phyloP scores from a whole-genome alignment of 345 rosid species.

The Arabis alpina region DNA sequence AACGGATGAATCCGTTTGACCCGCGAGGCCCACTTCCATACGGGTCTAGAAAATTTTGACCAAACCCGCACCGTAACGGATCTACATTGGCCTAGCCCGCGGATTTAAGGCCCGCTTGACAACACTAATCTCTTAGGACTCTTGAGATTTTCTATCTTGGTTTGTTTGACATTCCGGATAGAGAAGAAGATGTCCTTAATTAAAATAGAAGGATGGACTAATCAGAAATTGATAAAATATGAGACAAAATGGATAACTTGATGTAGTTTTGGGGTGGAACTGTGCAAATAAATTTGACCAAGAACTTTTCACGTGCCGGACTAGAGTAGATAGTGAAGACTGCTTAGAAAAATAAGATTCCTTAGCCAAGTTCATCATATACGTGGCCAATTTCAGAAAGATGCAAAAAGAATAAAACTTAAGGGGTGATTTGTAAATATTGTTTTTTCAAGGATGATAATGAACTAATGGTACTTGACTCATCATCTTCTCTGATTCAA shows the following conservation, averaged over 20 bases:
- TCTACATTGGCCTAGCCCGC: no score
- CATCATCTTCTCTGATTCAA: constrained; percentile 4
- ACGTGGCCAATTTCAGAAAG: constrained; percentile 2
- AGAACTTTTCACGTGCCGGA: constrained; percentile 9
- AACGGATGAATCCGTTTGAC: no score
- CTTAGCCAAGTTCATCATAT: not conserved
- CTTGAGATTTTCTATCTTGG: no score
- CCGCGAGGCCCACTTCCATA: no score
- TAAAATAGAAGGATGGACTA: not conserved
- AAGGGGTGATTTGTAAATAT: constrained; percentile 16
- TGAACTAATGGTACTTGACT: not conserved
- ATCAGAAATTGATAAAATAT: not conserved
- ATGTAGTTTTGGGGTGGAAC: not conserved
- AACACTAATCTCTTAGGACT: no score
- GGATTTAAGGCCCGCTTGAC: no score
- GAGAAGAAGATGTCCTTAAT: no score
- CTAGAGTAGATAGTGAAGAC: not conserved
- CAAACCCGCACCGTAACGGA: no score
- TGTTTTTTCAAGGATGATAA: not conserved
- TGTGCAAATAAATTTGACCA: not conserved
- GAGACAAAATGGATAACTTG: not conserved
- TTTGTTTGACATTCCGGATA: no score
- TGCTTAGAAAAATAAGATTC: constrained; percentile 11
- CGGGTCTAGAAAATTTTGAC: no score
- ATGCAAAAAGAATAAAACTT: not conserved